phyloP scores from a whole-genome alignment of 2,329 filamentous ascomycete species.

The Phyllosticta citribraziliensis region DNA sequence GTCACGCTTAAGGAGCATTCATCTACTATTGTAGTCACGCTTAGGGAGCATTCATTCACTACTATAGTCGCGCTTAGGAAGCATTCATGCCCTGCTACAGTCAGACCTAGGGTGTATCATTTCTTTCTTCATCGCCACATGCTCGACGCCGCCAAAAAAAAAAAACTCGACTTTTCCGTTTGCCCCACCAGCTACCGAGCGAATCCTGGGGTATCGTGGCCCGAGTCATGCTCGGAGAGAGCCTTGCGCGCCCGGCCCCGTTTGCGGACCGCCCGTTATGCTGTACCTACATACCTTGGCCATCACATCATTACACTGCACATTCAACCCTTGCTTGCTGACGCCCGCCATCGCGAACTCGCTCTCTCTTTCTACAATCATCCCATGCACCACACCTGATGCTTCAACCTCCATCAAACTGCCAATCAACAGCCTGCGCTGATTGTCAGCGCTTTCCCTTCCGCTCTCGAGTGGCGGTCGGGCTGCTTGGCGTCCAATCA shows the following conservation, averaged over 20 bases:
- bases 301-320: not conserved
- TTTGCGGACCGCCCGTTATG: not conserved
- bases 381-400: not conserved
- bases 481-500: not conserved
- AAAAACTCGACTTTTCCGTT: not conserved
- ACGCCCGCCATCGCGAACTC: not conserved
- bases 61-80: too few relatives aligned
- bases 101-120: too few relatives aligned
- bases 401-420: not conserved
- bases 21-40: too few relatives aligned
- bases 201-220: not conserved
- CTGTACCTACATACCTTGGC: not conserved
- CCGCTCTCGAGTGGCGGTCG: not conserved
- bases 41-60: too few relatives aligned
- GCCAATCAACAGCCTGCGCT: not conserved
- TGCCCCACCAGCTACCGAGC: not conserved
- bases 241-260: not conserved
- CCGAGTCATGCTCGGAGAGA: not conserved
- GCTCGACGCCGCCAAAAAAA: not conserved
- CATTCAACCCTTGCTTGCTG: not conserved
- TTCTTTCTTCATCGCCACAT: too few relatives aligned
- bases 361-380: not conserved
- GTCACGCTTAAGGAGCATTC: too few relatives aligned
- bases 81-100: too few relatives aligned
- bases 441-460: not conserved